Conservation (phyloP, 1,284 basidiomycete genomes). For the Ustilago esculenta region DNA sequence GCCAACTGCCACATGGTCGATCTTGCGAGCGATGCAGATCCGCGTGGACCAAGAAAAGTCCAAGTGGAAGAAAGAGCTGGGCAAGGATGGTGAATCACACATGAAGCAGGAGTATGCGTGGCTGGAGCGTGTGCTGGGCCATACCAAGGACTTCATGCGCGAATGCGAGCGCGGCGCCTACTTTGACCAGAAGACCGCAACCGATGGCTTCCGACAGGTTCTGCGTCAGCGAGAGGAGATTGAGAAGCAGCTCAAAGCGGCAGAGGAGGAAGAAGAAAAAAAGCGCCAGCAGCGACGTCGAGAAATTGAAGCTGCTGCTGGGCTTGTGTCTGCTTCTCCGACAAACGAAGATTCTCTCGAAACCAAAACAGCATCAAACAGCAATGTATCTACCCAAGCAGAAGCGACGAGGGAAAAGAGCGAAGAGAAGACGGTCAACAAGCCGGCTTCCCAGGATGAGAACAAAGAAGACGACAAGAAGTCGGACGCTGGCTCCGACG, state of each 20-base stretch:
- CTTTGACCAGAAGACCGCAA: constrained; percentile 51
- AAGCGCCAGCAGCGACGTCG: constrained; percentile 69
- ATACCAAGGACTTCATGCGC: constrained; percentile 54
- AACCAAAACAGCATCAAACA: background rate
- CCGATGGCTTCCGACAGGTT: constrained; percentile 51
- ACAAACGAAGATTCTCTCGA: constrained; percentile 1
- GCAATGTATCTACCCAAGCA: background rate
- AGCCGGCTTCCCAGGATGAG: background rate
- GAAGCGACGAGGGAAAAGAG: background rate
- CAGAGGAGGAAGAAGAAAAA: constrained; percentile 31
- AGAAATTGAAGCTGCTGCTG: constrained; percentile 69
- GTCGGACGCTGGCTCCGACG: constrained; percentile 23
- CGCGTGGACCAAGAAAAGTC: constrained; percentile 58
- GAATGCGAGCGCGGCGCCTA: constrained; percentile 55
- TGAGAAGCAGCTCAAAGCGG: constrained; percentile 46
- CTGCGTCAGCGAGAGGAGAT: constrained; percentile 51
- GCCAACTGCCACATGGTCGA: constrained; percentile 54
- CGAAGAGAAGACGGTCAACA: background rate
- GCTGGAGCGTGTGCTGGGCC: constrained; percentile 34
- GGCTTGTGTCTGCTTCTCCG: constrained; percentile 4
- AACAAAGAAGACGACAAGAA: constrained; percentile 8
- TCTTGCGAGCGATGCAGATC: constrained; percentile 50
- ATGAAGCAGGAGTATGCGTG: constrained; percentile 37
- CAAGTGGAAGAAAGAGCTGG: constrained; percentile 52
- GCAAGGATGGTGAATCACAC: constrained; percentile 24